Evolutionary conservation across 1,284 basidiomycete genomes (phyloP).

Genomic region (Rhizoctonia solani): DNA sequence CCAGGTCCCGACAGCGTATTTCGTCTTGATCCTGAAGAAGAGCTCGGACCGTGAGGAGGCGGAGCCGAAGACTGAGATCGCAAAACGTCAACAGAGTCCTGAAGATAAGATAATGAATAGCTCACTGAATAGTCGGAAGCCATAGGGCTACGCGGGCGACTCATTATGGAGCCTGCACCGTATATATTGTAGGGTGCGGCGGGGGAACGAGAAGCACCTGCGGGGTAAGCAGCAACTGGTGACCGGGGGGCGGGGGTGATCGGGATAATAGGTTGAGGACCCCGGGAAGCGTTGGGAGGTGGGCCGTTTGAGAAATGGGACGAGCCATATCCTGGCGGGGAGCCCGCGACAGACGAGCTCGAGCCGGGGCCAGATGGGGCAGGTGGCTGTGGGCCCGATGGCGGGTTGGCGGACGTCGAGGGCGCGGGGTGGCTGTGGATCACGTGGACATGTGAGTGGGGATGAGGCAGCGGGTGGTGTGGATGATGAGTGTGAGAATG

Average conservation of each 20-base stretch:
- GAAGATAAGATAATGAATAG: not conserved
- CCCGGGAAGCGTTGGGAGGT: not conserved
- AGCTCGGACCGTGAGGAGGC: no score
- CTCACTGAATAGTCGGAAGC: not conserved
- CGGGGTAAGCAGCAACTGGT: not conserved
- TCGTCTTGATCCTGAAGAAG: conserved; percentile 11
- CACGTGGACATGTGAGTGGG: conserved; percentile 26
- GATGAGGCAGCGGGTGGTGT: conserved; percentile 1
- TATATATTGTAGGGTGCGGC: no score
- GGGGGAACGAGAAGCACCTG: no score
- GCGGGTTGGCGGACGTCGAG: conserved; percentile 1
- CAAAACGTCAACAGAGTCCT: not conserved
- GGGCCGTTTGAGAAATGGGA: no score
- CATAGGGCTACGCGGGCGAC: not conserved
- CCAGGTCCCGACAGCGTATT: conserved; percentile 8
- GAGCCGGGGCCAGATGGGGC: conserved; percentile 22
- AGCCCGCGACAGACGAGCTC: no score
- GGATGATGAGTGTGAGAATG: conserved; percentile 18
- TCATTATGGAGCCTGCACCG: no score
- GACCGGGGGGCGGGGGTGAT: not conserved
- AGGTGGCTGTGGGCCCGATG: conserved; percentile 10
- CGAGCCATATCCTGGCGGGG: no score
- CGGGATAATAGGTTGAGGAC: not conserved
- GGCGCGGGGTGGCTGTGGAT: conserved; percentile 11
- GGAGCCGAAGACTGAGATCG: no score